A percentile compares a stretch with the other conserved stretches of the same genome.
These are phyloP conservation scores for Entoloma clypeatum DNA, from an alignment of 1,284 basidiomycete species.

Conservation along the genomic window DNA sequence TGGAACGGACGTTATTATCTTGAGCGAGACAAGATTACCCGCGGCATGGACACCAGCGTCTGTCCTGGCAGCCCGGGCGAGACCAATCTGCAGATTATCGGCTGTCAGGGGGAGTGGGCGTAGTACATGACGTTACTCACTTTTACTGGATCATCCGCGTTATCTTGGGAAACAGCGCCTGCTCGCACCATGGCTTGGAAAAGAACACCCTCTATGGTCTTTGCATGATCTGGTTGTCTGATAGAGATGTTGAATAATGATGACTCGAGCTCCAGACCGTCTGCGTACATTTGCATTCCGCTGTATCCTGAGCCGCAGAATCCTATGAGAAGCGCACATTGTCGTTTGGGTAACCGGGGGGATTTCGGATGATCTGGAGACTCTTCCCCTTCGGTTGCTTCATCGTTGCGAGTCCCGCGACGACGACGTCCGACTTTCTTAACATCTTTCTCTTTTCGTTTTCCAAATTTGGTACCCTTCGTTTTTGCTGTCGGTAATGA, in stretches of 20 bases:
- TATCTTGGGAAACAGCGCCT: constrained; percentile 91
- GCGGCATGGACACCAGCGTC: constrained; percentile 98
- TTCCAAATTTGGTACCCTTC: constrained; percentile 13
- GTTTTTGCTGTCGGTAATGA: constrained; percentile 3
- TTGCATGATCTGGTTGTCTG: constrained; percentile 54
- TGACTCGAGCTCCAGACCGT: constrained; percentile 7
- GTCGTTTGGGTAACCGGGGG: constrained; percentile 67
- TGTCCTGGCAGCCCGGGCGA: constrained; percentile 90
- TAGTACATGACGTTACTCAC: constrained; percentile 33
- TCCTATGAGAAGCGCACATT: constrained; percentile 70
- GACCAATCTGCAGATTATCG: constrained; percentile 56
- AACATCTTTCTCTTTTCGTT: constrained; percentile 23
- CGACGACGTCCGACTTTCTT: constrained; percentile 26
- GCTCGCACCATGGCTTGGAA: constrained; percentile 87
- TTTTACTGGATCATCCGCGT: constrained; percentile 89
- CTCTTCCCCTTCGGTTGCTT: constrained; percentile 20
- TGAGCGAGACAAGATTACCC: constrained; percentile 90
- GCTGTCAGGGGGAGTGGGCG: constrained; percentile 1
- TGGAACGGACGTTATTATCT: constrained; percentile 80
- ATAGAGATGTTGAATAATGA: constrained; percentile 8
- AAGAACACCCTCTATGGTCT: constrained; percentile 89
- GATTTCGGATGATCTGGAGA: constrained; percentile 29
- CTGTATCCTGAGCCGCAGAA: constrained; percentile 83
- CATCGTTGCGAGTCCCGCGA: constrained; percentile 31
- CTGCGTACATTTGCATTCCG: constrained; percentile 92